phyloP scores from a whole-genome alignment of 495 filamentous ascomycete genomes.

The Umbilicaria muhlenbergii region DNA sequence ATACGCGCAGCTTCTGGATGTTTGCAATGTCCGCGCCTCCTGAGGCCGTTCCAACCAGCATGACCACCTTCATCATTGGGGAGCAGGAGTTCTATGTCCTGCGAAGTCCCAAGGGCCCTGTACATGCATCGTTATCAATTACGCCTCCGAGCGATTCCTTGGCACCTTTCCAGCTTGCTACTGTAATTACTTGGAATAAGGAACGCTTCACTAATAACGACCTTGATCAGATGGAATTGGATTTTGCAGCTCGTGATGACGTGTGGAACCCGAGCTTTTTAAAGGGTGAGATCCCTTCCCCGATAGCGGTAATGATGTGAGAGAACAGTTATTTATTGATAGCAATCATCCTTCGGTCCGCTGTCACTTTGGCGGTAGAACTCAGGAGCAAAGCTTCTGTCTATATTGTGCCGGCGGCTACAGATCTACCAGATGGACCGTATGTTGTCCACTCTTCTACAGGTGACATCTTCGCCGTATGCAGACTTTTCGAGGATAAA shows the following conservation, averaged over 20 bases:
- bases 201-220: constrained; percentile 1
- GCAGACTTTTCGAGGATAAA: constrained; percentile 1
- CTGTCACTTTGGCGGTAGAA: neutral
- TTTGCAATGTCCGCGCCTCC: too few relatives aligned
- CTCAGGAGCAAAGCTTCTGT: neutral
- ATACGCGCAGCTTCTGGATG: too few relatives aligned
- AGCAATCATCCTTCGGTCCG: constrained; percentile 3
- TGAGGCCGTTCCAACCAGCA: too few relatives aligned
- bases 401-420: neutral
- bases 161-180: neutral
- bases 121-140: too few relatives aligned
- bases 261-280: constrained; percentile 4
- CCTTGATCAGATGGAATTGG: neutral
- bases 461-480: constrained; percentile 2
- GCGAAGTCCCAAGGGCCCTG: too few relatives aligned
- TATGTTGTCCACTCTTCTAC: constrained; percentile 4
- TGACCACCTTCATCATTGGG: too few relatives aligned
- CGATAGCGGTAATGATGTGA: neutral
- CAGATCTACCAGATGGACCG: constrained; percentile 1
- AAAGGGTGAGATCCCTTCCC: constrained; percentile 1
- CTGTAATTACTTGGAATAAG: neutral
- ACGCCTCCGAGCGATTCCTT: neutral
- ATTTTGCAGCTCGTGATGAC: constrained; percentile 2
- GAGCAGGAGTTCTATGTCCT: too few relatives aligned
- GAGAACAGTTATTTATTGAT: neutral